phyloP scores from a whole-genome alignment of 2,329 filamentous ascomycete species.

The Trichoderma arundinaceum region DNA sequence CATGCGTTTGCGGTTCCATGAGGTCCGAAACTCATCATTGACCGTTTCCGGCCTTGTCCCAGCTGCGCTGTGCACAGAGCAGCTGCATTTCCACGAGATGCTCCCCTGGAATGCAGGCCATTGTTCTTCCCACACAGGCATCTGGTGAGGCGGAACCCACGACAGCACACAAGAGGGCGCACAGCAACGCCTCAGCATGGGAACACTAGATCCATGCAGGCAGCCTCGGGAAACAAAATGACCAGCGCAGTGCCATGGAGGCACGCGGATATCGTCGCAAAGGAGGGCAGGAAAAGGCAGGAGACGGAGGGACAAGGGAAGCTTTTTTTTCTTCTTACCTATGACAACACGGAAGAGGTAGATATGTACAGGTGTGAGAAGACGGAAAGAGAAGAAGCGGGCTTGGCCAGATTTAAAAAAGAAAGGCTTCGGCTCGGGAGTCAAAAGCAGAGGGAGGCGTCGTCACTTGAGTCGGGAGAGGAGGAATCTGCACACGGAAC shows the following conservation, averaged over 20 bases:
- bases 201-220: slow-evolving; percentile 43
- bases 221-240: slow-evolving; percentile 40
- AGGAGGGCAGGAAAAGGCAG: slow-evolving; percentile 36
- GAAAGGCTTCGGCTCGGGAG: too few relatives aligned
- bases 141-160: slow-evolving; percentile 14
- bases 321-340: too few relatives aligned
- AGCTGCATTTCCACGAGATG: not conserved
- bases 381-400: too few relatives aligned
- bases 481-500: slow-evolving; percentile 25
- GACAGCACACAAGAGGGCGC: slow-evolving; percentile 8
- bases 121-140: not conserved
- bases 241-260: slow-evolving; percentile 38
- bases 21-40: not conserved
- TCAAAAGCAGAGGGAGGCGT: too few relatives aligned
- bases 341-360: not conserved
- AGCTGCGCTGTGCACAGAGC: not conserved
- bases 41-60: slow-evolving; percentile 8
- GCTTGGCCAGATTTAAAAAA: too few relatives aligned
- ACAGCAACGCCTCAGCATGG: slow-evolving; percentile 33
- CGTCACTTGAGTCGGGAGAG: not conserved
- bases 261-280: slow-evolving; percentile 33
- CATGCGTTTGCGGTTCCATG: slow-evolving; percentile 23
- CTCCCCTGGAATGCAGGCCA: not conserved
- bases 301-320: slow-evolving; percentile 32
- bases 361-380: not conserved